Evolutionary conservation across 129 eudicot genomes (phyloP), one percentile per base, ranked within the genome.

Genomic region (Lactuca sativa): DNA sequence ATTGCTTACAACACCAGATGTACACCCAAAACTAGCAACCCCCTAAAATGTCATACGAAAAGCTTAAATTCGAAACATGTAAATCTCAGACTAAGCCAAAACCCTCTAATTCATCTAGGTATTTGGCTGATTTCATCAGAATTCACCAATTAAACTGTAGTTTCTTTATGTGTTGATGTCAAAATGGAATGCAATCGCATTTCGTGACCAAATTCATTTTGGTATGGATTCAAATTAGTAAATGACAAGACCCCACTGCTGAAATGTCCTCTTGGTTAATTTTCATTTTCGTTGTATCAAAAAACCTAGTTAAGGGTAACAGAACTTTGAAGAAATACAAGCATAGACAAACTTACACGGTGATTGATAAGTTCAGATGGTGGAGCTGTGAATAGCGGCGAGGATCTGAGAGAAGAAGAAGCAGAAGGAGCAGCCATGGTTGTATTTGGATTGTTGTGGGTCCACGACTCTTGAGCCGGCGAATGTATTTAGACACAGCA

Each of bases 401-500:
- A 70, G 51, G 82, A 78, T 62, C 72, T 62, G 72, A 87, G 76
- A 62, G 83, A 70, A 62, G 82, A 48, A 53, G 89, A 49, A 14
- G 86, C 74, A 59, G 85, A 72, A 67, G 80, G 41, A 52, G 79
- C 44, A 33, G 68, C 71, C 81, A 76, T 77, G n/a, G 76, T 31
- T 62, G 81, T 9, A 17, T 69, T 74, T 61, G 75, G 79, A 59
- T 76, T 67, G 70, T 59, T 67, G 66, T 69, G 69, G 70, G 80
- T 68, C 69, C 74, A 57, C 73, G 43, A n/a, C 32, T 76, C 25
- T 49, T 33, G 64, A 68, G 16, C 59, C 70, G 41, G 64, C 9
- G 49, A 61, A 38, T 62, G 81, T 61, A 69, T 61, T 3, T 76
- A 43, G 80, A 76, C 80, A 60, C 59, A 30, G 18, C 14, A 38